Evolutionary conservation across 441 rosid genomes (phyloP), one percentile per base, ranked within the genome.

Genomic region (Erysimum cheiri): DNA sequence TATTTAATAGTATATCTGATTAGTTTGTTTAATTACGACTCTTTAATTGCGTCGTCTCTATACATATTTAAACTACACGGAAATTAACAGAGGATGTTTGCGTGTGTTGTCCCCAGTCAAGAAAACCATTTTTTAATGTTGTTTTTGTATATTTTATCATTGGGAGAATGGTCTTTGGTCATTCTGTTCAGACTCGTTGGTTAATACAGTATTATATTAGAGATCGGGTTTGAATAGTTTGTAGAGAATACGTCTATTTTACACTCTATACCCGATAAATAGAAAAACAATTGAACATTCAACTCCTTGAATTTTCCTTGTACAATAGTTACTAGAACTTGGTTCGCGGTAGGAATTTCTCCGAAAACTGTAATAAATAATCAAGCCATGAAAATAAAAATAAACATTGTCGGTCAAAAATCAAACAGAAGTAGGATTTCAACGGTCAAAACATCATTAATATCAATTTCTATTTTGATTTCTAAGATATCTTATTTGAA

Each of bases 101-200:
- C 57, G 69, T 64, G 69, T 64, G 29, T 35, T 62, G 43, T 15
- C 47, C 14, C 47, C 14, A 17, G 55, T 31, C 67, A 46, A 46
- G 43, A 32, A 29, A 43, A 40, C 28, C 10, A 60, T 8, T 40
- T 43, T 39, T n/a, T 39, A 40, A 40, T 26, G n/a, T 19, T 11
- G 47, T 32, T n/a, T 60, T 60, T 60, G 39, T 41, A 43, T 60
- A 60, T 29, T 62, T 61, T 44, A 31, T 15, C 15, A 61, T 1
- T 19, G 1, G 1, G 22, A 19, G 22, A 19, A 19, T 19, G 22
- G 22, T 19, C 22, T 19, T 57, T 60, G 17, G 32, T 37, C 11
- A 37, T 58, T 17, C 8, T 35, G 28, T n/a, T 50, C 41, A 54
- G 15, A 55, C 14, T 37, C 31, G 2, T 22, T 22, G 24, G 24